These are phyloP conservation scores for Plectranthus barbatus DNA, from an alignment of 257 asterid species.

Conservation along the genomic window DNA sequence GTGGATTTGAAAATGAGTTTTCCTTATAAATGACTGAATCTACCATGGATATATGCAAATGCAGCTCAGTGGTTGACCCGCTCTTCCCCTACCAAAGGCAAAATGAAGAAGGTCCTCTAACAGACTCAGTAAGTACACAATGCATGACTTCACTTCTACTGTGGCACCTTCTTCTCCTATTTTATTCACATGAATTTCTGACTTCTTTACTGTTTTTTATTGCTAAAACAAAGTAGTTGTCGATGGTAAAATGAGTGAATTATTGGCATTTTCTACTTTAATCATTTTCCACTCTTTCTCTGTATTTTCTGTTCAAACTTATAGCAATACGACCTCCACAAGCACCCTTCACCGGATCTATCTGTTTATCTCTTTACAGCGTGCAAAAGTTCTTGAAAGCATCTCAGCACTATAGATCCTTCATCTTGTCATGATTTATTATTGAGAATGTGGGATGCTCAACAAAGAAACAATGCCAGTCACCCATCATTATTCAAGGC, in stretches of 20 bases:
- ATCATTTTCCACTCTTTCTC: no score
- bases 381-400: no score
- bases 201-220: not conserved
- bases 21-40: not conserved
- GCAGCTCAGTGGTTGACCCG: constrained; percentile 53
- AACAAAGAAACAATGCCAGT: constrained; percentile 26
- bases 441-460: constrained; percentile 58
- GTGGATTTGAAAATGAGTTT: not conserved
- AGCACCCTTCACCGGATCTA: no score
- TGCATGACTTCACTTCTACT: not conserved
- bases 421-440: constrained; percentile 55
- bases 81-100: constrained; percentile 63
- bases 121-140: constrained; percentile 34
- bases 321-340: no score
- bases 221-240: no score
- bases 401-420: constrained; percentile 82
- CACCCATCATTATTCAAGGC: constrained; percentile 61
- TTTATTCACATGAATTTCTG: not conserved
- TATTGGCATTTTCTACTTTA: not conserved
- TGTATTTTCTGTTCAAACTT: not conserved
- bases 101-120: constrained; percentile 26
- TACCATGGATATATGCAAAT: constrained; percentile 1
- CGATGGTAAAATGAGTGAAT: not conserved
- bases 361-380: no score
- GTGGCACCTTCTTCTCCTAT: not conserved